Evolutionary conservation across 106 monocot genomes (phyloP).

Genomic region (Allium fistulosum): DNA sequence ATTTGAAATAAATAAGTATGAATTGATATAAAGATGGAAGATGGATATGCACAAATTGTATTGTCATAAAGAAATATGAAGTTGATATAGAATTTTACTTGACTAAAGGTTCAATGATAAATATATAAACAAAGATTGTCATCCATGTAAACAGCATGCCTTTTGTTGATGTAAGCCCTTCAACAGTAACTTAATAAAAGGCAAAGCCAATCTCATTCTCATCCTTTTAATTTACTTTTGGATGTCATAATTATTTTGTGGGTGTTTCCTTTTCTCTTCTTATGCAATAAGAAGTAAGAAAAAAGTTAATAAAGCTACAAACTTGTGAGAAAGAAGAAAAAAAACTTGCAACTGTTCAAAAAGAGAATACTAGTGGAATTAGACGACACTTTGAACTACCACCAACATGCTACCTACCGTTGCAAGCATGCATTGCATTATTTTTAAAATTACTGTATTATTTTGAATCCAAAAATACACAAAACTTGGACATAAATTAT

Average conservation of each 20-base stretch:
- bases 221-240: background rate
- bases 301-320: conserved; percentile 4
- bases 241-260: conserved; percentile 1
- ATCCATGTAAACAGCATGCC: too few species aligned
- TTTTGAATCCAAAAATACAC: background rate
- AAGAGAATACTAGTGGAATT: conserved; percentile 8
- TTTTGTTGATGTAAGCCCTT: conserved; percentile 1
- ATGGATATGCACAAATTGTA: too few species aligned
- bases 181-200: background rate
- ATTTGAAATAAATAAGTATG: too few species aligned
- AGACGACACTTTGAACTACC: background rate
- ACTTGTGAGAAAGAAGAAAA: background rate
- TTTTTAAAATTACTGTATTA: too few species aligned
- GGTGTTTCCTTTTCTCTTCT: conserved; percentile 2
- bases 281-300: conserved; percentile 9
- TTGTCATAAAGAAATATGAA: too few species aligned
- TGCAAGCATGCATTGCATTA: background rate
- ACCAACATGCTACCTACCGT: background rate
- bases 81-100: too few species aligned
- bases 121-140: too few species aligned
- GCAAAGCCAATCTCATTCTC: conserved; percentile 6
- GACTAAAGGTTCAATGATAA: too few species aligned
- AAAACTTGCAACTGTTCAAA: background rate
- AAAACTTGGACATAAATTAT: background rate
- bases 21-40: too few species aligned